Evolutionary conservation across 306 rosid species (phyloP), one percentile per base, ranked within the genome.

Genomic region (Lathyrus tuberosus): DNA sequence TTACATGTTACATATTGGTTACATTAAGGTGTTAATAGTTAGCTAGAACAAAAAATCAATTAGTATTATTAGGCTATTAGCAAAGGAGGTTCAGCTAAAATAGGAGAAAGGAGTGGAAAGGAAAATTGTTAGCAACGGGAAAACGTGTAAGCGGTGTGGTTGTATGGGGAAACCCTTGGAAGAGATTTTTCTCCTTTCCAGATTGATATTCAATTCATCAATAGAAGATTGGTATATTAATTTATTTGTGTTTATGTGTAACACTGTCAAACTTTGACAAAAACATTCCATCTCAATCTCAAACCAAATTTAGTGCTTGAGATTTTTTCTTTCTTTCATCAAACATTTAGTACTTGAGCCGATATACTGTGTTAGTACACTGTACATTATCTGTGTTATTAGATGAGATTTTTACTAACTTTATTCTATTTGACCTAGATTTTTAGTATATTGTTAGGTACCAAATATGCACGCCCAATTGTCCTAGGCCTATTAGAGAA

Each of bases 251-350:
- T 37, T 61, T 35, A 31, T 17, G 14, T 37, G 67, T 37, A 62
- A 33, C 47, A 16, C 18, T 62, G 24, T 16, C 44, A 58, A 10
- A 16, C 44, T 56, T 72, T 52, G 48, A 67, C 43, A 62, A 41
- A 53, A 31, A 17, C 28, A 43, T 63, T 69, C 49, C 35, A 62
- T 62, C 62, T 56, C 52, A 70, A 70, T 79, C 62, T 64, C 56
- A 35, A 69, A 74, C 26, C 15, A 20, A 49, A 52, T 63, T 65
- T 49, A 49, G 56, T 17, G 28, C 26, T 16, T 49, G 56, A 17
- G 5, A 17, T 46, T 46, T 49, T 49, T 17, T 16, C 18, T 16
- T 49, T 49, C 24, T 49, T 53, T 20, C 15, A 53, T 53, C n/a
- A 53, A 53, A 53, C 59, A 53, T 20, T 20, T 20, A 20, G 13